Evolutionary conservation across 441 rosid genomes (phyloP).

Genomic region (Populus tomentosa): DNA sequence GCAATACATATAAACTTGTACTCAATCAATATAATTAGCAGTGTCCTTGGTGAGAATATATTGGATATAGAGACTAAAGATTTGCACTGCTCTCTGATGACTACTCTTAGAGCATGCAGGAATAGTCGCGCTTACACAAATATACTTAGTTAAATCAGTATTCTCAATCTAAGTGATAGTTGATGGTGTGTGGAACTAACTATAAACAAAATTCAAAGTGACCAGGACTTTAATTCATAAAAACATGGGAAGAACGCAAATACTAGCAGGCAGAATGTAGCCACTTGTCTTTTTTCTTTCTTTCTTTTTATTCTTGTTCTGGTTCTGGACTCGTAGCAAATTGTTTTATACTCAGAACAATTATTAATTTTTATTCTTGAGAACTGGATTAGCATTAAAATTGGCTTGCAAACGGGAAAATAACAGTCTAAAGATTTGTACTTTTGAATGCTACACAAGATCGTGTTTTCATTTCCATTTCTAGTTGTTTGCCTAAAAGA

Average conservation of each 20-base stretch:
- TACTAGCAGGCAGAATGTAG: background rate
- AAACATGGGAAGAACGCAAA: background rate
- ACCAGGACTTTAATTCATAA: background rate
- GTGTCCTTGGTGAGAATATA: background rate
- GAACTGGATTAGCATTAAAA: too few relatives aligned
- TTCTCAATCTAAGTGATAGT: background rate
- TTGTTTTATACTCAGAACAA: too few relatives aligned
- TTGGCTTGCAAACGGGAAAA: too few relatives aligned
- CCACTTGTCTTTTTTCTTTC: too few relatives aligned
- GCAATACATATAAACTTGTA: slow-evolving; percentile 1
- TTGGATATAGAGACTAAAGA: background rate
- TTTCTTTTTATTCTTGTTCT: too few relatives aligned
- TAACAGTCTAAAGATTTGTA: background rate
- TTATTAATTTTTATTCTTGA: too few relatives aligned
- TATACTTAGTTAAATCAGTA: background rate
- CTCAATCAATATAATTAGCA: background rate
- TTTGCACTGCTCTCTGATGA: background rate
- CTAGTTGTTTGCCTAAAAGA: background rate
- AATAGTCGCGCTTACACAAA: background rate
- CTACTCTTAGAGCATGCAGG: background rate
- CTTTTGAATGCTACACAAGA: background rate
- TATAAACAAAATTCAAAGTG: background rate
- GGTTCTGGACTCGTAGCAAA: too few relatives aligned
- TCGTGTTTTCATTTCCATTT: background rate
- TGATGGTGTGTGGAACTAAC: background rate